Evolutionary conservation across 768 basidiomycete genomes (phyloP), one percentile per base, ranked within the genome.

Genomic region (Lactarius hengduanensis): DNA sequence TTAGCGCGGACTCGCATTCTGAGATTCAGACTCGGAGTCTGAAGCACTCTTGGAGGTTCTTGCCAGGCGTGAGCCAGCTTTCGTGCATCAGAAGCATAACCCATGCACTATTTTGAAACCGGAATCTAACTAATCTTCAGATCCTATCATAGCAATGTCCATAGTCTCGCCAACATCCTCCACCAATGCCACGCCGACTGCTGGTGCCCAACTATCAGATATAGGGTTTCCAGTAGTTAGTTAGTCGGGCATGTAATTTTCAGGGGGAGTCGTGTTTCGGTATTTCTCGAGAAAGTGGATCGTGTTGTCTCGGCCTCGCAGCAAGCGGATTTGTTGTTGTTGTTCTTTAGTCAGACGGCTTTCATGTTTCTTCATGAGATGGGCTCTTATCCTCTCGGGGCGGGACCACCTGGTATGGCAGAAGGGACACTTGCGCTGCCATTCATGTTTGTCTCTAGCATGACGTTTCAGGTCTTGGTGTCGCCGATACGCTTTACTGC

Each of bases 341-440:
- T 28, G 40, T 10, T 55, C 53, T 6, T 60, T 15, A 1, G 40
- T 60, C 38, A 65, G 55, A 26, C 16, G n/a, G 8, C 26, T 8
- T 30, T 18, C 3, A 20, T 65, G 64, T n/a, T 11, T 3, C 22
- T 9, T 13, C 34, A 53, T 22, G n/a, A 60, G 50, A 45, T 65
- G 64, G 4, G 1, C 9, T 15, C 41, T 55, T 22, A 65, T 65
- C 40, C 18, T 54, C 8, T 54, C 58, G 6, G 64, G 36, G 30
- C 64, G 64, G 16, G 58, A 59, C 64, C 64, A 65, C 15, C 28
- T 34, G 16, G 1, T 1, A 11, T 0, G 13, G 10, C 64, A 65
- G 22, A 65, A 30, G 30, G 59, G 59, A 22, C 64, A 65, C n/a
- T 20, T 43, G 30, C 30, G 38, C 3, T 40, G 40, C 6, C 2